A percentile compares a stretch with the other conserved stretches of the same genome.
Conservation (phyloP, 257 asterid species). For the Misopates orontium region DNA sequence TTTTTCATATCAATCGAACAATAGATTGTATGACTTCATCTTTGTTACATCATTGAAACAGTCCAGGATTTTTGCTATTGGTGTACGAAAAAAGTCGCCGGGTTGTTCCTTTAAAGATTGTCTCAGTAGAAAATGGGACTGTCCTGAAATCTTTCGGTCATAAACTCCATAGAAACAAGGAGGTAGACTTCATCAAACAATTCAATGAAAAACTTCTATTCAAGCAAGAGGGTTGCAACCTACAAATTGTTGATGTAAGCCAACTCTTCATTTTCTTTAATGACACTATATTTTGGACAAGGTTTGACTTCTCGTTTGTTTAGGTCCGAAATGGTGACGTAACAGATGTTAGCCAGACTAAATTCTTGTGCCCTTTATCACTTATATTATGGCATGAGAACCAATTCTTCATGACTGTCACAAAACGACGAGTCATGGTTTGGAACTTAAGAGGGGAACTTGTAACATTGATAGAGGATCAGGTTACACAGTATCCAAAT, state of each 20-base stretch:
- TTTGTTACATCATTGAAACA: too few species aligned
- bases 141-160: conserved; percentile 90
- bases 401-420: conserved; percentile 73
- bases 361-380: conserved; percentile 82
- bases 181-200: conserved; percentile 98
- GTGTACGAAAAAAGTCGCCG: conserved; percentile 72
- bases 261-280: conserved; percentile 1
- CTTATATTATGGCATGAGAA: conserved; percentile 78
- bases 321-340: conserved; percentile 66
- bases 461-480: conserved; percentile 85
- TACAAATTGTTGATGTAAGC: conserved; percentile 95
- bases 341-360: conserved; percentile 76
- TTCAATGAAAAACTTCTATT: conserved; percentile 97
- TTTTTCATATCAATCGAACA: too few species aligned
- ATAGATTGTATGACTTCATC: too few species aligned
- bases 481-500: too few species aligned
- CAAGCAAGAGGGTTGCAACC: conserved; percentile 96
- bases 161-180: conserved; percentile 90
- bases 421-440: conserved; percentile 73
- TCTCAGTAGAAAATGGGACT: conserved; percentile 96
- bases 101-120: conserved; percentile 85
- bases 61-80: conserved; percentile 97
- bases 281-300: not conserved
- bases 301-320: conserved; percentile 31
- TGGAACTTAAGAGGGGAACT: too few species aligned